A percentile compares a stretch with the other conserved stretches of the same genome.
These are phyloP conservation scores for Aeschynomene evenia DNA, from an alignment of 306 rosid genomes.

Conservation along the genomic window DNA sequence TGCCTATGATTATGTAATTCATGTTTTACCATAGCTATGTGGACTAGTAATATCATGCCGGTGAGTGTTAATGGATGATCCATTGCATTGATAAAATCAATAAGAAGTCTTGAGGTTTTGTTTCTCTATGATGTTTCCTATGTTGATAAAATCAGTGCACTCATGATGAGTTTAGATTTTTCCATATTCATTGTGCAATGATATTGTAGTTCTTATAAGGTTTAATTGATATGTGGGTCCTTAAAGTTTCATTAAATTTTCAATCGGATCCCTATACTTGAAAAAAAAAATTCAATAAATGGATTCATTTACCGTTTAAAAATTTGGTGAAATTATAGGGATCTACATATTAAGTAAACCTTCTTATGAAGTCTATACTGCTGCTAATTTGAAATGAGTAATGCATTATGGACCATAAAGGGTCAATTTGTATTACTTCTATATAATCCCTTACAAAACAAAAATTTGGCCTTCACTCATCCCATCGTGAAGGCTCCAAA, in stretches of 20 bases:
- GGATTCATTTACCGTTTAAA: no score
- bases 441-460: not conserved
- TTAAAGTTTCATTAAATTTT: no score
- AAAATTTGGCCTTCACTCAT: not conserved
- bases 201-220: not conserved
- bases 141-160: not conserved
- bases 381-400: not conserved
- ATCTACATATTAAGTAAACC: no score
- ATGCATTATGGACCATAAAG: not conserved
- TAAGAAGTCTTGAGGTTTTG: conserved; percentile 11
- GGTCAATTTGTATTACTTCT: not conserved
- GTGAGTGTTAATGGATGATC: conserved; percentile 18
- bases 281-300: no score
- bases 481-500: not conserved
- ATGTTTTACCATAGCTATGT: conserved; percentile 5
- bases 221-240: no score
- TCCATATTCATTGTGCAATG: not conserved
- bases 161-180: not conserved
- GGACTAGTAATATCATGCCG: conserved; percentile 2
- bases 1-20: conserved; percentile 10
- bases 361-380: not conserved
- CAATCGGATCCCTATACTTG: no score
- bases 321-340: no score
- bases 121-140: not conserved
- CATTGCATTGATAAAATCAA: conserved; percentile 30